phyloP scores from a whole-genome alignment of 306 rosid species.

The Biancaea sappan region DNA sequence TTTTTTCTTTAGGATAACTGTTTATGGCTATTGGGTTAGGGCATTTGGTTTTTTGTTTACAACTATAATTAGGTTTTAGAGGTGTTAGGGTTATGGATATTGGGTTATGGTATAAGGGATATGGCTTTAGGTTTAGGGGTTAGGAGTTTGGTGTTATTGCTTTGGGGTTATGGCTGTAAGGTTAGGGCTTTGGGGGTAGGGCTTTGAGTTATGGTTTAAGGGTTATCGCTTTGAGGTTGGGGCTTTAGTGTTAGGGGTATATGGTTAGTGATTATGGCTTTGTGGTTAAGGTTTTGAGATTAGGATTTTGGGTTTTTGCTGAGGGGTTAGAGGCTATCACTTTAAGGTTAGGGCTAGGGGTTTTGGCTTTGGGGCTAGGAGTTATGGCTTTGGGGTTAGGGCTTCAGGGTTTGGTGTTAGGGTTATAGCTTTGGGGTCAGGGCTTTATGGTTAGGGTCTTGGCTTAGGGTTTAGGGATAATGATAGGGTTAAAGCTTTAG shows the following conservation, averaged over 20 bases:
- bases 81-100: no score
- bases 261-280: constrained; percentile 18
- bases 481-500: no score
- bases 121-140: constrained; percentile 29
- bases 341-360: constrained; percentile 27
- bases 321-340: constrained; percentile 22
- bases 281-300: constrained; percentile 4
- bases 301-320: constrained; percentile 21
- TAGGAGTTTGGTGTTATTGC: constrained; percentile 22
- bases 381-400: no score
- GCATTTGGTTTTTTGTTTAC: no score
- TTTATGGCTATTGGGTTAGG: no score
- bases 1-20: no score
- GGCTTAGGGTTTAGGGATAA: no score
- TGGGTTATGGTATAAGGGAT: no score
- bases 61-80: no score
- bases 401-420: no score
- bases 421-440: no score
- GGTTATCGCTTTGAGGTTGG: constrained; percentile 1
- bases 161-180: constrained; percentile 8
- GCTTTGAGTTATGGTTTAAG: constrained; percentile 17
- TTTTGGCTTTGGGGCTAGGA: not conserved
- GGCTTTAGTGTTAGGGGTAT: constrained; percentile 13
- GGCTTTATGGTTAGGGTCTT: no score
- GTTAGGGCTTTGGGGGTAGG: constrained; percentile 26